Evolutionary conservation across 345 rosid species (phyloP).

Genomic region (Ceriops tagal): DNA sequence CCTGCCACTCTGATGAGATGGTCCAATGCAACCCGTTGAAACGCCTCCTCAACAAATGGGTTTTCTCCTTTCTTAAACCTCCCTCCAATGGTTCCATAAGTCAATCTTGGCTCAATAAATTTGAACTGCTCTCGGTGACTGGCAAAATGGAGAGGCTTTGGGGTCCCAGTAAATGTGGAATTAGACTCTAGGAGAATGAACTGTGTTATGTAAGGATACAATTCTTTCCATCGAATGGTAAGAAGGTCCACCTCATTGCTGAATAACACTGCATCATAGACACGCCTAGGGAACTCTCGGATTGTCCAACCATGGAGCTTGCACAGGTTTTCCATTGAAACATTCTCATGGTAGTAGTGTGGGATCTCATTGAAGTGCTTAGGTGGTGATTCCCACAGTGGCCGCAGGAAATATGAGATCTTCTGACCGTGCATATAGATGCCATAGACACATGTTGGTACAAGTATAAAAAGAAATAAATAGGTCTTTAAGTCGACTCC

Average conservation of each 20-base stretch:
- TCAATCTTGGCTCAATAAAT: constrained; percentile 68
- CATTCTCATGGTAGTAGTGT: constrained; percentile 70
- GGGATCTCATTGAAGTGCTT: constrained; percentile 71
- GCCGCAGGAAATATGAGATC: constrained; percentile 75
- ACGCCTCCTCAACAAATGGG: constrained; percentile 81
- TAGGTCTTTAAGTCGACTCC: constrained; percentile 78
- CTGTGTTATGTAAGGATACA: constrained; percentile 73
- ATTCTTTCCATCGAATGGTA: constrained; percentile 69
- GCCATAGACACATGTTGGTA: constrained; percentile 64
- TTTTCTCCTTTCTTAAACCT: constrained; percentile 72
- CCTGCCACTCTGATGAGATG: constrained; percentile 68
- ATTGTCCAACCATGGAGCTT: constrained; percentile 84
- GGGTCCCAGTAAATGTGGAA: constrained; percentile 69
- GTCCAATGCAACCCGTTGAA: constrained; percentile 73
- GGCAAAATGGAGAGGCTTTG: constrained; percentile 59
- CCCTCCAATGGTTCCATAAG: constrained; percentile 71
- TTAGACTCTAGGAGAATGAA: constrained; percentile 79
- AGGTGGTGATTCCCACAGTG: constrained; percentile 86
- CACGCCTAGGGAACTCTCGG: constrained; percentile 81
- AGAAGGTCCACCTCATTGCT: constrained; percentile 78
- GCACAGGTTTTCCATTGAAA: constrained; percentile 73
- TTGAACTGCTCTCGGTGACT: constrained; percentile 55
- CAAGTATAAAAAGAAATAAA: constrained; percentile 56
- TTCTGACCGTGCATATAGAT: constrained; percentile 71
- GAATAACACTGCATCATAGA: constrained; percentile 76